Base-by-base conservation (phyloP, 108 stramenopile species). In the Cylindrotheca fusiformis region DNA sequence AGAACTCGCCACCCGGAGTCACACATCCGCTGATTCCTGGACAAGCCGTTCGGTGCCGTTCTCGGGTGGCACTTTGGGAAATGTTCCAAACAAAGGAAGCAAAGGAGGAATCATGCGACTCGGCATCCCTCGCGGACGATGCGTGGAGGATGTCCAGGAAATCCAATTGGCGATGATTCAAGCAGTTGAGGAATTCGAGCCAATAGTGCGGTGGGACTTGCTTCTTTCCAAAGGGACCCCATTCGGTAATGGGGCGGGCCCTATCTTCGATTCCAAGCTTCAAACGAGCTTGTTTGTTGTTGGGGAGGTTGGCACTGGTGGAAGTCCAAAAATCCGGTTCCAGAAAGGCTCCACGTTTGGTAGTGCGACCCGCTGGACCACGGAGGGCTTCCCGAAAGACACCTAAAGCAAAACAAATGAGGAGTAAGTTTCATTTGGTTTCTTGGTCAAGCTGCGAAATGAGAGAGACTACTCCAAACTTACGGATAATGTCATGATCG, bases 1-100 rank as follows among this genome's bases (percentile, higher is more conserved):
- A 75, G 18, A 85, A 58, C 44, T 91, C 86, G 14, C 86, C 90
- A 8, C 86, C 90, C 2, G 90, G 90, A 22, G 86, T 84, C 8
- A 91, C 71, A 62, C 90, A 87, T 20, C 82, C 78, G 32, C 81
- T 72, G 29, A 90, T 71, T 10, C 90, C 90, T 8, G 70, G 29
- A 18, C 53, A 65, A 10, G 77, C 77, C 6, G 72, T 51, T 8
- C 90, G 71, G 65, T 82, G 80, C n/a, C 75, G 85, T 48, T 80
- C 84, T 68, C 72, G 82, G 2, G 69, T 68, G 18, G 64, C 81
- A 60, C 87, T 90, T 55, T 90, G 89, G 2, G 75, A 77, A 4
- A 91, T 61, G 47, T 91, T 81, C 90, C 90, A 91, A 41, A 68
- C 77, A 72, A 87, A 91, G 1, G 73, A 74, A 12, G 71, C 60